Evolutionary conservation across 345 rosid species (phyloP), one percentile per base, ranked within the genome.

Genomic region (Cardamine resedifolia): DNA sequence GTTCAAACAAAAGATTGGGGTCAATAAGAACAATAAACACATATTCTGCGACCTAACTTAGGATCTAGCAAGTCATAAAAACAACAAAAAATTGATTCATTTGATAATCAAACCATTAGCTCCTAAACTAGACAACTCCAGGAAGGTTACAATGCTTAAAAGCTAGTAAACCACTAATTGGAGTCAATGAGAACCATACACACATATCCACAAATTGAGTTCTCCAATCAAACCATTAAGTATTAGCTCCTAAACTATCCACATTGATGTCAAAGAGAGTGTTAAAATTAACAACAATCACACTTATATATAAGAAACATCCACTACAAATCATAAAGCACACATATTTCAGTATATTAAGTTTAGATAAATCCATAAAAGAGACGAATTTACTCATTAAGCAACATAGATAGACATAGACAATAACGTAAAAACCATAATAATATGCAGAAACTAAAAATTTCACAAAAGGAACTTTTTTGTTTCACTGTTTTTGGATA

Each of bases 281-380:
- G 43, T 19, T 33, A 7, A 15, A 39, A 15, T 0, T n/a, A 20
- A 16, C 1, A 45, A 34, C 60, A 45, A 60, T 19, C 58, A 48
- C 59, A 36, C 31, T 15, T 49, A 15, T 11, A 15, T 11, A 59
- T 7, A 67, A 26, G 8, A 67, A 74, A 59, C 67, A 65, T 51
- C 61, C 55, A 47, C 53, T 15, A 66, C 67, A 74, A 23, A 48
- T 74, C 44, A 4, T 39, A 15, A 60, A 51, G 49, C 49, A 68
- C 24, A 30, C 64, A 60, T 33, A 68, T 14, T 60, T 75, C 34
- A 67, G 68, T 58, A 31, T 44, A 63, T 15, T 67, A 66, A 11
- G 38, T 39, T 39, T 30, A 75, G 74, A 68, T 58, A 66, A 58
- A 66, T 47, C 72, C 78, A 74, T 53, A 14, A 43, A 44, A 6